Conservation (phyloP, 257 asterid species). For the Haberlea rhodopensis region DNA sequence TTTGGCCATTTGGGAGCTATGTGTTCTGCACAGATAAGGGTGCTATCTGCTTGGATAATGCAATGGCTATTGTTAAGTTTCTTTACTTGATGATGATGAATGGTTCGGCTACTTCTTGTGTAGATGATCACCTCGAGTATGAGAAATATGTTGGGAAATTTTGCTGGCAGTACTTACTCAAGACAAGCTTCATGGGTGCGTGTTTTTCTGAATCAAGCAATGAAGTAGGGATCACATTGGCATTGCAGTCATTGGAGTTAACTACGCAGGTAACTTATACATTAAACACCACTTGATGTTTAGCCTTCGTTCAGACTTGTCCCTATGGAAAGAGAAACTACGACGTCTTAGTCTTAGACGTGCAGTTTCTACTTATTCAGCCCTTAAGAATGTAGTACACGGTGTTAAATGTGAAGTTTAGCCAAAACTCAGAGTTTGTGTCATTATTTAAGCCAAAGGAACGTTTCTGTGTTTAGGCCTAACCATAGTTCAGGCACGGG, state of each 20-base stretch:
- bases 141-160: slow-evolving; percentile 38
- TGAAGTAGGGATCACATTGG: slow-evolving; percentile 71
- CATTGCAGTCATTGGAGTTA: slow-evolving; percentile 62
- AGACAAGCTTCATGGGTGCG: slow-evolving; percentile 36
- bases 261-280: slow-evolving; percentile 40
- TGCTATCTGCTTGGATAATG: slow-evolving; percentile 67
- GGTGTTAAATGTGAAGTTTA: too few species aligned
- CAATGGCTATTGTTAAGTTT: slow-evolving; percentile 49
- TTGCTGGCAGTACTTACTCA: slow-evolving; percentile 46
- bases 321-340: too few species aligned
- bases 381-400: too few species aligned
- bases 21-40: slow-evolving; percentile 71
- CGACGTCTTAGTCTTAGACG: too few species aligned
- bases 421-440: too few species aligned
- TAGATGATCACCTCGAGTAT: slow-evolving; percentile 64
- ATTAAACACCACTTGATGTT: not conserved
- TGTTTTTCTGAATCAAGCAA: slow-evolving; percentile 49
- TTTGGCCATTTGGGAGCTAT: slow-evolving; percentile 81
- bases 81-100: slow-evolving; percentile 50
- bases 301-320: too few species aligned
- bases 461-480: too few species aligned
- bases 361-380: too few species aligned
- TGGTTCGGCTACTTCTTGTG: slow-evolving; percentile 40
- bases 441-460: too few species aligned
- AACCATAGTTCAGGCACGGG: too few species aligned